These are phyloP conservation scores for Arachnopeziza araneosa DNA, from an alignment of 2,329 filamentous ascomycete species.

Conservation along the genomic window DNA sequence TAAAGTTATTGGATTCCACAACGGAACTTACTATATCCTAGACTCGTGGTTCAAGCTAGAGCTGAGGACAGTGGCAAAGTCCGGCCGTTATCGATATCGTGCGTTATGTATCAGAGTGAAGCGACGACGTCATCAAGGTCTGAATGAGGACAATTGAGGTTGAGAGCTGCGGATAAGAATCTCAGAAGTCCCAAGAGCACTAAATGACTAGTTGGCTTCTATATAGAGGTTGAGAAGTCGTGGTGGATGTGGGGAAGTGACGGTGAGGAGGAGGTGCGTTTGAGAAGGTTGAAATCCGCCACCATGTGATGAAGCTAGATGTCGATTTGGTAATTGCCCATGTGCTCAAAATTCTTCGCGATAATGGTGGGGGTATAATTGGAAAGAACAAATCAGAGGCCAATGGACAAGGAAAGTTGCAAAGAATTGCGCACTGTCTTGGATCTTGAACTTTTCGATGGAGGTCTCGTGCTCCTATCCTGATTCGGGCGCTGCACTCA, in stretches of 20 bases:
- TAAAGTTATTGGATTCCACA: background rate
- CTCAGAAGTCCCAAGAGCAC: background rate
- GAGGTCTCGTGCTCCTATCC: background rate
- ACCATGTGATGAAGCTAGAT: background rate
- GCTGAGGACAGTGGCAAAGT: background rate
- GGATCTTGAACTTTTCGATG: background rate
- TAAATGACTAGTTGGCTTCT: background rate
- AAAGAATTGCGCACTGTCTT: background rate
- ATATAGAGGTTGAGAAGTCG: background rate
- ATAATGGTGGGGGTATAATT: background rate
- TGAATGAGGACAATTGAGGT: background rate
- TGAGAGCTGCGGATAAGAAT: background rate
- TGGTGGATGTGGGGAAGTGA: background rate
- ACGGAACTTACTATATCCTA: background rate
- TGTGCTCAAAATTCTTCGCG: background rate
- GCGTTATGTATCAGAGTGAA: background rate
- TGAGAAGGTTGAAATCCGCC: background rate
- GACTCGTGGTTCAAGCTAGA: background rate
- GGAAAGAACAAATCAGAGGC: background rate
- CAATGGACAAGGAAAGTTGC: background rate
- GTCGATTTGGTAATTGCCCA: background rate
- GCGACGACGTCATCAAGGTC: slow-evolving; percentile 3
- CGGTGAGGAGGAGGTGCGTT: background rate
- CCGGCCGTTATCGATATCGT: background rate
- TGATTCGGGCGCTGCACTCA: background rate